Evolutionary conservation across 768 basidiomycete genomes (phyloP), one percentile per base, ranked within the genome.

Genomic region (Cubamyces lactineus): DNA sequence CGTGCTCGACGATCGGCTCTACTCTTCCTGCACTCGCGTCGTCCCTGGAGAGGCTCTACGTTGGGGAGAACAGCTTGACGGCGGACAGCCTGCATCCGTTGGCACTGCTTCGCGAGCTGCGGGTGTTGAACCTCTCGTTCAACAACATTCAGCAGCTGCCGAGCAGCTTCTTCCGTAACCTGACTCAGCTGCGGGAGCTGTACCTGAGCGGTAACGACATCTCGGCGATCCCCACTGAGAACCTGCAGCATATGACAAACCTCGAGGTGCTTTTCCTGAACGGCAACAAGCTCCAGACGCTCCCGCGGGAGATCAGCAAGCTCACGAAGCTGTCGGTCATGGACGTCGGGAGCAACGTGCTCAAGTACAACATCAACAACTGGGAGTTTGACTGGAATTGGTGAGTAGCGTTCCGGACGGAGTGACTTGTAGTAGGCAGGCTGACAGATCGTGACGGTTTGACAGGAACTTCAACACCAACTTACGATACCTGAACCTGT

Each of bases 311-410:
- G 72, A 73, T 99, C 50, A 88, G 87, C 41, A 92, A 93, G 71
- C 84, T 97, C 61, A 82, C 84, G 71, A 87, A 82, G 49, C 77
- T 99, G 69, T 84, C 81, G 55, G 85, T 91, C 34, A 80, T 99
- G 67, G 97, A 99, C 71, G 96, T 92, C 5, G 96, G 97, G 7
- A 95, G 89, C 73, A 99, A 99, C 73, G 75, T 86, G 55, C 79
- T 99, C 75, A 93, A 91, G 82, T 98, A 98, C 76, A 99, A 98
- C 72, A 94, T 97, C 67, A 91, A 93, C 67, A 99, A 99, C 70
- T 95, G 89, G 89, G 93, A 96, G 73, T 98, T 95, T 74, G 97
- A 99, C 76, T 98, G 96, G 96, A 98, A 99, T 73, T 98, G 97
- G 96, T 96, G 66, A 51, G 85, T 77, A 39, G 48, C 23, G n/a